Evolutionary conservation across 1,284 basidiomycete genomes (phyloP).

Genomic region (Lentinus polychrous): DNA sequence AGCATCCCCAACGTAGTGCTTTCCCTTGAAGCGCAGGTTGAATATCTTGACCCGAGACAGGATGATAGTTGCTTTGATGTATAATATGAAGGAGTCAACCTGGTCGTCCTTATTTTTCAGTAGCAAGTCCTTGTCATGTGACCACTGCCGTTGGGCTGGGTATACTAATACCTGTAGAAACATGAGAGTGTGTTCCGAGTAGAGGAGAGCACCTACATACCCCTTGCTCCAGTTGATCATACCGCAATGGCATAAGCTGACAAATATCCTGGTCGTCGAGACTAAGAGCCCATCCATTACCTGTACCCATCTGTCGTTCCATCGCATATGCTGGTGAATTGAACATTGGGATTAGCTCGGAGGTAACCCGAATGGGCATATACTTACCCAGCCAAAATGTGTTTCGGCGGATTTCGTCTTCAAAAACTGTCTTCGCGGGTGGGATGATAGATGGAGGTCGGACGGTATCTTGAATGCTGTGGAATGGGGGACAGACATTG

Average conservation of each 20-base stretch:
- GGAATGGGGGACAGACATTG: conserved; percentile 63
- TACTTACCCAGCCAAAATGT: conserved; percentile 50
- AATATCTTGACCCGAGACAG: conserved; percentile 67
- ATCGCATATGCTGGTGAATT: conserved; percentile 45
- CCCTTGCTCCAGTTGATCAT: conserved; percentile 53
- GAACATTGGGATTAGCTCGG: background rate
- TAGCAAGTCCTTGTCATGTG: conserved; percentile 52
- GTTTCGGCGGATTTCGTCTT: conserved; percentile 66
- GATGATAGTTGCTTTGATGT: conserved; percentile 62
- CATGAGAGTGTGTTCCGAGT: background rate
- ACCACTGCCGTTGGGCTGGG: conserved; percentile 60
- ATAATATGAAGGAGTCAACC: conserved; percentile 69
- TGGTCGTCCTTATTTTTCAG: conserved; percentile 54
- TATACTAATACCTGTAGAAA: conserved; percentile 39
- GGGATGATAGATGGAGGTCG: conserved; percentile 51
- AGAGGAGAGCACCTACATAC: conserved; percentile 30
- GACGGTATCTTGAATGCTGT: conserved; percentile 47
- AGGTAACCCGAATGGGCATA: background rate
- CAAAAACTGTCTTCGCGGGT: conserved; percentile 49
- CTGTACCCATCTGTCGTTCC: conserved; percentile 58
- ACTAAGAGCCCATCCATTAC: conserved; percentile 64
- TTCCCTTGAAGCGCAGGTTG: conserved; percentile 58
- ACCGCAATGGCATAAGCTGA: conserved; percentile 59
- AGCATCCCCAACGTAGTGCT: conserved; percentile 49
- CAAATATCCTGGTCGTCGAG: conserved; percentile 68